A percentile compares a stretch with the other conserved stretches of the same genome.
These are phyloP conservation scores for Xerocomellus chrysenteron DNA, from an alignment of 768 basidiomycete species.

Conservation along the genomic window DNA sequence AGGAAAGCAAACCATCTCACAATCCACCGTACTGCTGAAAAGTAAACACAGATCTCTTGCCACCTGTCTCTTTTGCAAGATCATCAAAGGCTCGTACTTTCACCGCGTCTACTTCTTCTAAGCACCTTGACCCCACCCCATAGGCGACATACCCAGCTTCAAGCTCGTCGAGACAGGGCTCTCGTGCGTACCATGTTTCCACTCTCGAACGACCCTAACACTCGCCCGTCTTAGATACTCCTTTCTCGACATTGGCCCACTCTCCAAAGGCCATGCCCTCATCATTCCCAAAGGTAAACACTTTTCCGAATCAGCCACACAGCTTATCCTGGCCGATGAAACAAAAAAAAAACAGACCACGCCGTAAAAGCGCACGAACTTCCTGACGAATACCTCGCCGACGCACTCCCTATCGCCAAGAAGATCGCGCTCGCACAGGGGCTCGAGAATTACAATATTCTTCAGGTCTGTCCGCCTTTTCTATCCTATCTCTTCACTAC, in stretches of 20 bases:
- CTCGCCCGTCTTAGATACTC: slow-evolving; percentile 51
- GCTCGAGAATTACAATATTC: slow-evolving; percentile 80
- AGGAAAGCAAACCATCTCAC: slow-evolving; percentile 10
- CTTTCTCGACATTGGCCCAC: slow-evolving; percentile 91
- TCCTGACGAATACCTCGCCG: slow-evolving; percentile 79
- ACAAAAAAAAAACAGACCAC: slow-evolving; percentile 58
- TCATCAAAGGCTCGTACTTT: slow-evolving; percentile 68
- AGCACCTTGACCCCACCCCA: neutral
- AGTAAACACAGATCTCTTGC: slow-evolving; percentile 47
- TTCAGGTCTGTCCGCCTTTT: slow-evolving; percentile 46
- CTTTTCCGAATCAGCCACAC: no score
- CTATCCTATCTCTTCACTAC: neutral
- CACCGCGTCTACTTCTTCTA: neutral
- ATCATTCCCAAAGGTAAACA: slow-evolving; percentile 86
- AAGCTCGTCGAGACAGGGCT: slow-evolving; percentile 78
- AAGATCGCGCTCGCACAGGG: slow-evolving; percentile 81
- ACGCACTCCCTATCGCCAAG: slow-evolving; percentile 79
- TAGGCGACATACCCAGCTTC: slow-evolving; percentile 88
- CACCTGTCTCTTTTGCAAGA: slow-evolving; percentile 91
- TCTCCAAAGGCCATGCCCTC: slow-evolving; percentile 88
- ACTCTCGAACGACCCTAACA: neutral
- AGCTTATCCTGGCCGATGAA: neutral
- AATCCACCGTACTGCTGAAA: neutral
- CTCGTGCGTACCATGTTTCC: slow-evolving; percentile 46
- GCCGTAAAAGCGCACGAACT: slow-evolving; percentile 82